These are phyloP conservation scores for Phylloporus arenicola DNA, from an alignment of 768 basidiomycete species.

Conservation along the genomic window DNA sequence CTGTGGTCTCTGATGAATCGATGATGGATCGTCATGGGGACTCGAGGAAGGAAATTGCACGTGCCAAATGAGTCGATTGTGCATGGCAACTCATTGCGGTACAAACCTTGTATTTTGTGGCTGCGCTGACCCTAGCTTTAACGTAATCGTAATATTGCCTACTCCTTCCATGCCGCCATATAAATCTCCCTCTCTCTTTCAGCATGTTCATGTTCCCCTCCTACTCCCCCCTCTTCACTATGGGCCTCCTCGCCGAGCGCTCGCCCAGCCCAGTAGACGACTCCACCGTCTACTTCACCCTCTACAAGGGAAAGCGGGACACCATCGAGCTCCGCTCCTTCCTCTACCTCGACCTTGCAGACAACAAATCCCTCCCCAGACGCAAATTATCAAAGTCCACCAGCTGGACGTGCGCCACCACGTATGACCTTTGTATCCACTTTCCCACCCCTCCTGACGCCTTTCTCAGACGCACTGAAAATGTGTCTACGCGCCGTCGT, in stretches of 20 bases:
- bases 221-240: constrained; percentile 64
- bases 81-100: background rate
- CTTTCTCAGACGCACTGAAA: constrained; percentile 19
- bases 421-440: constrained; percentile 4
- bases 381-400: constrained; percentile 32
- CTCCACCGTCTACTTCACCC: constrained; percentile 46
- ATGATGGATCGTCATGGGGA: background rate
- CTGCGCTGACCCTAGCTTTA: constrained; percentile 9
- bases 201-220: constrained; percentile 11
- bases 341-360: constrained; percentile 64
- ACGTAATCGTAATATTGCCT: background rate
- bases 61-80: background rate
- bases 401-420: constrained; percentile 23
- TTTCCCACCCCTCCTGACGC: background rate
- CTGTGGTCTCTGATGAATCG: background rate
- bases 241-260: constrained; percentile 44
- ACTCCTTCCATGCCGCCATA: no score
- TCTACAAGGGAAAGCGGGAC: constrained; percentile 38
- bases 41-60: background rate
- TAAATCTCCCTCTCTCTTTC: constrained; percentile 7
- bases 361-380: constrained; percentile 38
- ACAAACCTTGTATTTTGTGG: background rate
- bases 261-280: constrained; percentile 9
- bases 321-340: constrained; percentile 48
- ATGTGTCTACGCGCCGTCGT: constrained; percentile 20